Conservation (phyloP, 2,329 filamentous ascomycete species). For the Talaromyces pinophilus region DNA sequence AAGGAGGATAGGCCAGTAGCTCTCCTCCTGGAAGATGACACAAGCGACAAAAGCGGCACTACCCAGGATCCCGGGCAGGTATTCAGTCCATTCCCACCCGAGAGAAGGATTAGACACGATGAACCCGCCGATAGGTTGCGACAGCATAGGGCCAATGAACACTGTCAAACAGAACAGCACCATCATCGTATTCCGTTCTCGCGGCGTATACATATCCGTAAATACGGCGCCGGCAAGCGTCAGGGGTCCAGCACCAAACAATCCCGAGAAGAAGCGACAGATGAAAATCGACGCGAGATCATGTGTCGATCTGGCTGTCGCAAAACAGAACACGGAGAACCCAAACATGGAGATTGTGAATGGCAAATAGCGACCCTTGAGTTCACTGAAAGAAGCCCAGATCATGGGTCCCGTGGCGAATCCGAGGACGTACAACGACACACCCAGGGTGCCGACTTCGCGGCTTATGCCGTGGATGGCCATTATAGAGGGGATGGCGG, state of each 20-base stretch:
- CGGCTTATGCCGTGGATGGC: slow-evolving; percentile 35
- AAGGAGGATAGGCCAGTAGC: slow-evolving; percentile 48
- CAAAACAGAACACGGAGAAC: slow-evolving; percentile 65
- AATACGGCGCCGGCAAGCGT: slow-evolving; percentile 70
- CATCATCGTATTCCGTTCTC: slow-evolving; percentile 62
- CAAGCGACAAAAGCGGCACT: slow-evolving; percentile 36
- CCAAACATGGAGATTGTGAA: slow-evolving; percentile 53
- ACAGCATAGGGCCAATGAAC: slow-evolving; percentile 48
- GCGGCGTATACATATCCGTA: slow-evolving; percentile 63
- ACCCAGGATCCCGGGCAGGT: slow-evolving; percentile 48
- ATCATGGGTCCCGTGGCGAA: slow-evolving; percentile 62
- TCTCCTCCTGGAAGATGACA: slow-evolving; percentile 47
- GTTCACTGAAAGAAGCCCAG: slow-evolving; percentile 61
- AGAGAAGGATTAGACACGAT: slow-evolving; percentile 31
- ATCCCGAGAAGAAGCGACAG: slow-evolving; percentile 64
- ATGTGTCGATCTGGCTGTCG: slow-evolving; percentile 51
- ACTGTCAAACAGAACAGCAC: slow-evolving; percentile 48
- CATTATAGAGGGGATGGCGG: slow-evolving; percentile 21
- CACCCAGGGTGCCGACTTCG: slow-evolving; percentile 55
- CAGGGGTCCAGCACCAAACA: slow-evolving; percentile 63
- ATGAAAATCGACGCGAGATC: slow-evolving; percentile 57
- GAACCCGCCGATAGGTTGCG: slow-evolving; percentile 37
- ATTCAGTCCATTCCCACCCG: slow-evolving; percentile 57
- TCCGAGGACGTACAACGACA: slow-evolving; percentile 63
- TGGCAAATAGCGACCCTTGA: slow-evolving; percentile 61